A percentile compares a stretch with the other conserved stretches of the same genome.
These are phyloP conservation scores for Pseudocercospora macadamiae DNA, from an alignment of 2,329 filamentous ascomycete species.

Conservation along the genomic window DNA sequence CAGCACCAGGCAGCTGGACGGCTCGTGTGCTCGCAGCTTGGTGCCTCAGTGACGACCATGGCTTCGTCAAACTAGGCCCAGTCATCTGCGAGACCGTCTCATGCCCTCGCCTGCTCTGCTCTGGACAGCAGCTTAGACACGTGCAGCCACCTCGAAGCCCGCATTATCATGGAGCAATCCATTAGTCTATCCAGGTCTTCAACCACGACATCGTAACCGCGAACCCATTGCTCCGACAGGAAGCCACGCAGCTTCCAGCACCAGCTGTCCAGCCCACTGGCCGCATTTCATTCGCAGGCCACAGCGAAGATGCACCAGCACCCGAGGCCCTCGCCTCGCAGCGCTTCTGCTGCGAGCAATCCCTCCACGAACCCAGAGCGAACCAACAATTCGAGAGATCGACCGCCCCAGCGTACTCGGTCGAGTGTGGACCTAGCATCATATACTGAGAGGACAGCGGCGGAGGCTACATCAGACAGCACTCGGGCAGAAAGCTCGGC, in stretches of 20 bases:
- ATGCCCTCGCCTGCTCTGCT: slow-evolving; percentile 3
- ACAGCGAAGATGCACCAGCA: slow-evolving; percentile 99
- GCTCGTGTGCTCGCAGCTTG: slow-evolving; percentile 25
- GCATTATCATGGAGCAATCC: slow-evolving; percentile 31
- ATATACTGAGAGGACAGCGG: slow-evolving; percentile 54
- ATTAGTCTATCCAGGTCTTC: slow-evolving; percentile 16
- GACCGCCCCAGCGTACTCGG: slow-evolving; percentile 52
- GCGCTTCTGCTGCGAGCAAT: slow-evolving; percentile 72
- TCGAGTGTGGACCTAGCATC: slow-evolving; percentile 56
- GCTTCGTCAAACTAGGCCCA: slow-evolving; percentile 19
- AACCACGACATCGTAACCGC: slow-evolving; percentile 24
- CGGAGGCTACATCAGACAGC: slow-evolving; percentile 36
- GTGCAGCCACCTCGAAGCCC: slow-evolving; percentile 19
- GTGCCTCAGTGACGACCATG: slow-evolving; percentile 26
- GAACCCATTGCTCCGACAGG: slow-evolving; percentile 4
- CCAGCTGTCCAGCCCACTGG: neutral
- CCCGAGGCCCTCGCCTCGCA: slow-evolving; percentile 72
- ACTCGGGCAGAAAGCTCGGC: slow-evolving; percentile 46
- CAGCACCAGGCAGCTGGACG: slow-evolving; percentile 20
- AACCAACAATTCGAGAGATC: slow-evolving; percentile 74
- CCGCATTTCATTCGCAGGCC: slow-evolving; percentile 23
- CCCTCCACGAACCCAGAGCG: slow-evolving; percentile 72
- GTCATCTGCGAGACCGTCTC: slow-evolving; percentile 22
- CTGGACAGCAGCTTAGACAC: slow-evolving; percentile 5
- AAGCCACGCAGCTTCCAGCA: too few species aligned